Conservation (phyloP, 345 rosid species). For the Eucalyptus marginata region DNA sequence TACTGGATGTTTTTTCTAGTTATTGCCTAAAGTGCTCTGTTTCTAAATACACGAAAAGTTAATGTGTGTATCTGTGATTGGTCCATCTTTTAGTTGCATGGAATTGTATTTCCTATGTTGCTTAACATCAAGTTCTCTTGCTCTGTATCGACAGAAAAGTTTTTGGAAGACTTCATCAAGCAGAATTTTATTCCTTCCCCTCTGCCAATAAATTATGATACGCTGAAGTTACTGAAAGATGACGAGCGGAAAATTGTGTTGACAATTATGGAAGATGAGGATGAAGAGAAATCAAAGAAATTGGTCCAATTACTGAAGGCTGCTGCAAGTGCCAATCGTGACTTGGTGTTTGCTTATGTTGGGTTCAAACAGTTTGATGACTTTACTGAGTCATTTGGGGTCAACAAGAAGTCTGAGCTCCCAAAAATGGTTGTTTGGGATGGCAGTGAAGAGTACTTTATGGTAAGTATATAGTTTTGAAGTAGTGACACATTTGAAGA, state of each 20-base stretch:
- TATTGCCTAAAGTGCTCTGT: background rate
- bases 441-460: slow-evolving; percentile 63
- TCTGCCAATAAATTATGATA: slow-evolving; percentile 70
- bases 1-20: background rate
- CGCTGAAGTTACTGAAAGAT: slow-evolving; percentile 67
- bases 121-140: background rate
- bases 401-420: slow-evolving; percentile 33
- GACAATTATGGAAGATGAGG: slow-evolving; percentile 68
- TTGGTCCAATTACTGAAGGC: slow-evolving; percentile 63
- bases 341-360: slow-evolving; percentile 78
- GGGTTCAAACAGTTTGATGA: slow-evolving; percentile 76
- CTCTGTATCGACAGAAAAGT: slow-evolving; percentile 31
- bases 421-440: slow-evolving; percentile 89
- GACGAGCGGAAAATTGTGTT: slow-evolving; percentile 79
- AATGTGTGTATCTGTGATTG: background rate
- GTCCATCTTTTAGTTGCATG: background rate
- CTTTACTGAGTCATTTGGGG: slow-evolving; percentile 66
- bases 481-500: background rate
- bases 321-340: slow-evolving; percentile 89
- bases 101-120: background rate
- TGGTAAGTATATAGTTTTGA: slow-evolving; percentile 23
- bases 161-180: slow-evolving; percentile 66
- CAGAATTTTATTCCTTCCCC: slow-evolving; percentile 73
- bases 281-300: slow-evolving; percentile 43
- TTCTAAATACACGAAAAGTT: background rate